Evolutionary conservation across 331 rosid genomes (phyloP), one percentile per base, ranked within the genome.

Genomic region (Pyracantha coccinea): DNA sequence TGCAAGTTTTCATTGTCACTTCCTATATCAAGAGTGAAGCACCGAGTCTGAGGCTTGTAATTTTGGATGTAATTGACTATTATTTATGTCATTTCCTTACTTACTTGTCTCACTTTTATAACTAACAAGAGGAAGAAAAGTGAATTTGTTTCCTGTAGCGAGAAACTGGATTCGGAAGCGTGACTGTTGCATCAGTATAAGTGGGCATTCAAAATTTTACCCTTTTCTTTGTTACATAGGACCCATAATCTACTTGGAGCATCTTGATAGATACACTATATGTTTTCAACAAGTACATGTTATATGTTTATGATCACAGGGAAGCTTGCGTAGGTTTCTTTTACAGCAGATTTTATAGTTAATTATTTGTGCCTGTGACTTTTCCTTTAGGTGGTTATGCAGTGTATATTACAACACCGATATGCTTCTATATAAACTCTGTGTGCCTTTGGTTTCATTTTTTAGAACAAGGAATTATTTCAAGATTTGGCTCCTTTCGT

Each of bases 401-500:
- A 35, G 27, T 76, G 28, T 54, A 19, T 31, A 32, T 68, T 58
- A 21, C 50, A 68, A n/a, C 66, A 35, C 27, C 25, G 24, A 32
- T 76, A 44, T 68, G 59, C 57, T 68, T 59, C 15, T 0, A 25
- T 67, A 72, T 78, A 44, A 20, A 68, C 66, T 75, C 45, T 61
- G 27, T 80, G 82, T 65, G 80, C 31, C 53, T 66, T 60, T 76
- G 68, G 81, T 68, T 74, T 66, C 74, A 59, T 77, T 79, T 55
- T 79, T 74, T 73, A 85, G 86, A 82, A 82, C 83, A 79, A 83
- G 79, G 86, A 85, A 57, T 68, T 85, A 81, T 85, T 85, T 85
- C 88, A 85, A 82, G 88, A 85, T 72, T 82, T 85, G 86, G 88
- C 85, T 59, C 87, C 87, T 54, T 72, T 69, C 72, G 75, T 80